phyloP scores from a whole-genome alignment of 306 rosid species.

The Dalbergia cultrata region DNA sequence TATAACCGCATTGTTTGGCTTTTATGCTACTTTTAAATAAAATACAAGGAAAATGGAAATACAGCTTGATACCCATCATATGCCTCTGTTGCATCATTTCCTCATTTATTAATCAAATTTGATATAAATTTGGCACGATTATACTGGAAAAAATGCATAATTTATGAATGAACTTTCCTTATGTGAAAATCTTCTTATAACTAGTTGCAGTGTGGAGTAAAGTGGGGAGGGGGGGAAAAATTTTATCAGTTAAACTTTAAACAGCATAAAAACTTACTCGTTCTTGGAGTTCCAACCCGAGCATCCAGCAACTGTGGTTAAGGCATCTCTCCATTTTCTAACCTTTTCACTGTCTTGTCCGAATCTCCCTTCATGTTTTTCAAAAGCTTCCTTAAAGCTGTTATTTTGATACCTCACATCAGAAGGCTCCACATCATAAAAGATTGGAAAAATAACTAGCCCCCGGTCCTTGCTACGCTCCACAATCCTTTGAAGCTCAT shows the following conservation, averaged over 20 bases:
- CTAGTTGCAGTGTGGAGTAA: constrained; percentile 14
- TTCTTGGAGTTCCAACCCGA: too few species aligned
- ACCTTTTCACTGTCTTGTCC: too few species aligned
- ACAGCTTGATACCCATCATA: constrained; percentile 3
- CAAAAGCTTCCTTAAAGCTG: too few species aligned
- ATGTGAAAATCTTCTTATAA: constrained; percentile 38
- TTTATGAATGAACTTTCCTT: not conserved
- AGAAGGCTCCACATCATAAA: too few species aligned
- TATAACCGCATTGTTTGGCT: not conserved
- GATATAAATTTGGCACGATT: not conserved
- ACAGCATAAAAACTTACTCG: too few species aligned
- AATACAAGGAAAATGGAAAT: constrained; percentile 15
- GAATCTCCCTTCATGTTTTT: too few species aligned
- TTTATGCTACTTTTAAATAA: constrained; percentile 16
- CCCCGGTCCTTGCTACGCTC: too few species aligned
- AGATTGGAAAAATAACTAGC: too few species aligned
- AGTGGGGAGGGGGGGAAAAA: not conserved
- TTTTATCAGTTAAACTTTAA: not conserved
- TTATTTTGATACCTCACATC: too few species aligned
- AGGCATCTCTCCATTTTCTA: too few species aligned
- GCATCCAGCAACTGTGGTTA: too few species aligned
- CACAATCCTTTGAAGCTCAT: too few species aligned
- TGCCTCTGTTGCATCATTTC: not conserved
- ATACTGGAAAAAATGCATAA: not conserved
- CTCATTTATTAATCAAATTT: constrained; percentile 2